These are phyloP conservation scores for Calonectria henricotiae DNA, from an alignment of 2,329 filamentous ascomycete species.

Conservation along the genomic window DNA sequence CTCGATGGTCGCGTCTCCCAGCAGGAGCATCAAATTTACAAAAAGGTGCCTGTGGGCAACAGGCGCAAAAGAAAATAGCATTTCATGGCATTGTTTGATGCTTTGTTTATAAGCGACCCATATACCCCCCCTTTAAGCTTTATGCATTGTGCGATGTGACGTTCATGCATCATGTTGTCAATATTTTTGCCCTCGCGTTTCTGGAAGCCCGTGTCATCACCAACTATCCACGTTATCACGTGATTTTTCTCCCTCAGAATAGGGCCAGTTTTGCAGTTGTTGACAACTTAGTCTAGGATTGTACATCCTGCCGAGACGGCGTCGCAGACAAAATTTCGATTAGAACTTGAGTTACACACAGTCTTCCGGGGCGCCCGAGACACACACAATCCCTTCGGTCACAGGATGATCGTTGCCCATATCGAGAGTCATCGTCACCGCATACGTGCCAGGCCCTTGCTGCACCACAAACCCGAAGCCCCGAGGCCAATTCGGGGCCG, in stretches of 20 bases:
- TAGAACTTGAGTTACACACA: slow-evolving; percentile 6
- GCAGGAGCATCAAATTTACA: slow-evolving; percentile 36
- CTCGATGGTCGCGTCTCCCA: slow-evolving; percentile 49
- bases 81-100: background rate
- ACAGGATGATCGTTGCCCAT: slow-evolving; percentile 19
- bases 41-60: slow-evolving; percentile 24
- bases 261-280: slow-evolving; percentile 29
- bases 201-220: slow-evolving; percentile 11
- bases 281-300: slow-evolving; percentile 25
- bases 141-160: slow-evolving; percentile 23
- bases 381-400: slow-evolving; percentile 31
- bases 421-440: slow-evolving; percentile 13
- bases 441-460: slow-evolving; percentile 30
- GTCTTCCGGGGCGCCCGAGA: slow-evolving; percentile 38
- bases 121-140: background rate
- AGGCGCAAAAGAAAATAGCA: background rate
- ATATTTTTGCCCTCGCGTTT: slow-evolving; percentile 36
- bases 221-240: slow-evolving; percentile 46
- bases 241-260: slow-evolving; percentile 37
- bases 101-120: background rate
- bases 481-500: slow-evolving; percentile 37
- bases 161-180: slow-evolving; percentile 29
- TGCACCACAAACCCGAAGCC: slow-evolving; percentile 30
- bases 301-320: slow-evolving; percentile 34
- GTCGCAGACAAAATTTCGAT: slow-evolving; percentile 37